Percentiles rank a stretch among this genome's conserved stretches.
Evolutionary conservation across 2,329 filamentous ascomycete genomes (phyloP).

Genomic region (Colletotrichum musae): DNA sequence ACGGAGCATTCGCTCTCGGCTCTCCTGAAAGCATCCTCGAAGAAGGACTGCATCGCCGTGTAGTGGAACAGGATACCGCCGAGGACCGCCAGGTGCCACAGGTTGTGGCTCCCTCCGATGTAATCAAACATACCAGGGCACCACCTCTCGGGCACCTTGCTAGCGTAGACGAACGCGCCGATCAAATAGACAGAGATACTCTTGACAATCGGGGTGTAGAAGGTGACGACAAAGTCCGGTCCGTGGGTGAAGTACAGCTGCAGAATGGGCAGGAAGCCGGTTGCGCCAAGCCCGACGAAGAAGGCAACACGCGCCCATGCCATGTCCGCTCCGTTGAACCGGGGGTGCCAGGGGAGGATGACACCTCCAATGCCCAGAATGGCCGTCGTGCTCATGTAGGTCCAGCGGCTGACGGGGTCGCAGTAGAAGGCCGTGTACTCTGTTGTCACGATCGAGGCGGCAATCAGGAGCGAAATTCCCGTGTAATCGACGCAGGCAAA

Average conservation of each 20-base stretch:
- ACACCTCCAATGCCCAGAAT: slow-evolving; percentile 88
- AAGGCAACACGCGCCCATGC: slow-evolving; percentile 93
- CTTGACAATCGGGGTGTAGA: slow-evolving; percentile 90
- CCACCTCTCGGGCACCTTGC: slow-evolving; percentile 94
- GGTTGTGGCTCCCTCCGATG: slow-evolving; percentile 93
- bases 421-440: slow-evolving; percentile 99
- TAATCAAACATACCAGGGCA: slow-evolving; percentile 95
- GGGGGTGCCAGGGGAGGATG: slow-evolving; percentile 95
- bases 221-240: slow-evolving; percentile 84
- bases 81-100: slow-evolving; percentile 96
- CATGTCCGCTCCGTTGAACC: slow-evolving; percentile 93
- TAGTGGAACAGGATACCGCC: slow-evolving; percentile 99
- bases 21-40: slow-evolving; percentile 81
- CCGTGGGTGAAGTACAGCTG: slow-evolving; percentile 87
- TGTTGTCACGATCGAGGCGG: slow-evolving; percentile 96
- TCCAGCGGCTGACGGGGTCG: slow-evolving; percentile 87
- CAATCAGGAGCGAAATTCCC: slow-evolving; percentile 93
- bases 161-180: slow-evolving; percentile 90
- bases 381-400: slow-evolving; percentile 87
- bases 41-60: slow-evolving; percentile 95
- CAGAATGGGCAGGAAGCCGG: slow-evolving; percentile 89
- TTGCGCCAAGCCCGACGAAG: slow-evolving; percentile 88
- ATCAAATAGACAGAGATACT: slow-evolving; percentile 87
- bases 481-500: slow-evolving; percentile 99
- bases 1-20: slow-evolving; percentile 73